Percentiles rank a stretch among this genome's conserved stretches.
Conservation (phyloP, 257 asterid species). For the Voacanga thouarsii region DNA sequence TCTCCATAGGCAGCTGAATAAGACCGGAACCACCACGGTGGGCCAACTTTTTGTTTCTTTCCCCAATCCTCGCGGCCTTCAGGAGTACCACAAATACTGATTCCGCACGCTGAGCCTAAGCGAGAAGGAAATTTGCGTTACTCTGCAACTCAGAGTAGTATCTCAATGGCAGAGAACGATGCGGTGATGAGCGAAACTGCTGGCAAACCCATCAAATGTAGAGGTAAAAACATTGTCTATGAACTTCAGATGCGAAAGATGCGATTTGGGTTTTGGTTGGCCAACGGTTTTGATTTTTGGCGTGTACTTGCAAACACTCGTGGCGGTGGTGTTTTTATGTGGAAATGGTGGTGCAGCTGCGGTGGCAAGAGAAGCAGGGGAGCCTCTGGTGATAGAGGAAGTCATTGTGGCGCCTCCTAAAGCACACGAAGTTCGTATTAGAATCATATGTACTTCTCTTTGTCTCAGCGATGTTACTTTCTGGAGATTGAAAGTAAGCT, state of each 20-base stretch:
- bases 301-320: not conserved
- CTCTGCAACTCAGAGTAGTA: not conserved
- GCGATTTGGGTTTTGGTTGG: not conserved
- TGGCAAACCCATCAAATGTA: conserved; percentile 25
- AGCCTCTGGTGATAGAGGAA: conserved; percentile 24
- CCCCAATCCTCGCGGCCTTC: too few relatives aligned
- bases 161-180: not conserved
- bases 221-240: conserved; percentile 10
- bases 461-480: conserved; percentile 29
- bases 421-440: conserved; percentile 18
- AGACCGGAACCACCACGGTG: too few relatives aligned
- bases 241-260: not conserved
- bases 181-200: conserved; percentile 2
- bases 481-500: conserved; percentile 21
- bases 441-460: conserved; percentile 26
- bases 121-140: too few relatives aligned
- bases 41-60: too few relatives aligned
- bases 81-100: too few relatives aligned
- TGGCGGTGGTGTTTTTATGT: too few relatives aligned
- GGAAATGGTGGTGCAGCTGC: conserved; percentile 12
- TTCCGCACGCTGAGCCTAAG: too few relatives aligned
- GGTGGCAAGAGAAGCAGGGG: conserved; percentile 25
- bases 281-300: not conserved
- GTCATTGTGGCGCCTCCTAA: conserved; percentile 19
- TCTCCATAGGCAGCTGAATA: too few relatives aligned